Evolutionary conservation across 163 green algal genomes (phyloP), one percentile per base, ranked within the genome.

Genomic region (Trebouxia gelatinosa): DNA sequence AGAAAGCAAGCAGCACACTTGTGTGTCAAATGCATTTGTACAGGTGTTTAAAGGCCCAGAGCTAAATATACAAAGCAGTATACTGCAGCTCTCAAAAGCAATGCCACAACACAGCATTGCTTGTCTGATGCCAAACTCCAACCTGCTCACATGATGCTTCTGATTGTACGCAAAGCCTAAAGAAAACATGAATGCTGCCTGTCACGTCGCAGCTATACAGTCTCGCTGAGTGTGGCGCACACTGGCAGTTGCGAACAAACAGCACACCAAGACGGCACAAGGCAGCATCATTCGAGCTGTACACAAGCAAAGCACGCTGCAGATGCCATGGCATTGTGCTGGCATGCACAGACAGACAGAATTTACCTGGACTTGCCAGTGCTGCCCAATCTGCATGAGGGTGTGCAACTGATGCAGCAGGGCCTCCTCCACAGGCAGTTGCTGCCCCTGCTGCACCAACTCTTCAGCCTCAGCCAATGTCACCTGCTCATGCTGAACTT

Each of bases 371-470:
- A 5, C 29, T 26, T 76, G 40, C 68, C 68, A 76, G 3, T 59
- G 40, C 40, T 76, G 40, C 17, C 40, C 68, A 29, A 16, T 38
- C 28, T 62, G 40, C 40, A 62, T 28, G 11, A 76, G 43, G 13
- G 6, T 17, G 9, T n/a, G 16, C 28, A 76, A 43, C 16, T 40
- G 68, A 3, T 76, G 40, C 40, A 76, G 40, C 68, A 76, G 39
- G 31, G 28, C 40, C 21, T 28, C n/a, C 40, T 76, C 68, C 16
- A 76, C 68, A 64, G 68, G 40, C 31, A 76, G 43, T 29, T 76
- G 31, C 28, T 29, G 40, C 40, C 68, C 68, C 32, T 76, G 40
- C 43, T 76, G 31, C 4, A 62, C n/a, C 68, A 76, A 13, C 17
- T 7, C 37, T 37, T 72, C 64, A 37, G 35, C 64, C n/a, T 72